A percentile compares a stretch with the other conserved stretches of the same genome.
Evolutionary conservation across 2,329 filamentous ascomycete species (phyloP).

Genomic region (Aureobasidium sp.): DNA sequence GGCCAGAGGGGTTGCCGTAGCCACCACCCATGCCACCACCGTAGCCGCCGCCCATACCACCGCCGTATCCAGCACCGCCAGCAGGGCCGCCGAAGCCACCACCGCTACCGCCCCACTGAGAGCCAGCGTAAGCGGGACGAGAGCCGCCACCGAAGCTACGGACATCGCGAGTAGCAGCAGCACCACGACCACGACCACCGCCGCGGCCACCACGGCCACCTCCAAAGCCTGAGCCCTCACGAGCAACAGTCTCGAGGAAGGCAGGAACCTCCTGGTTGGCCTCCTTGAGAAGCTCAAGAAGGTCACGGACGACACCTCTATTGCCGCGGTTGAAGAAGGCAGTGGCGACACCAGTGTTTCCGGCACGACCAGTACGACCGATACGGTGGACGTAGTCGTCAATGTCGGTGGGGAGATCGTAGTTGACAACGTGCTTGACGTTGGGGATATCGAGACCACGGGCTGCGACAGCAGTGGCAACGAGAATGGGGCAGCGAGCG

Average conservation of each 20-base stretch:
- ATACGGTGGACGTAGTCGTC: conserved; percentile 99
- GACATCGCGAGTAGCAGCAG: conserved; percentile 73
- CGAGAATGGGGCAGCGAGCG: conserved; percentile 88
- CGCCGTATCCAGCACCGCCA: conserved; percentile 29
- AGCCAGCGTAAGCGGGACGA: conserved; percentile 56
- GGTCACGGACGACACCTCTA: conserved; percentile 91
- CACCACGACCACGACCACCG: conserved; percentile 67
- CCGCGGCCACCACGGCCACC: conserved; percentile 57
- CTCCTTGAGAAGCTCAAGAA: conserved; percentile 96
- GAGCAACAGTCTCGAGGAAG: conserved; percentile 96
- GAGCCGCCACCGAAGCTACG: conserved; percentile 49
- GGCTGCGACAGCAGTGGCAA: conserved; percentile 93
- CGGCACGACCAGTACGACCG: conserved; percentile 98
- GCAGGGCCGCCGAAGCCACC: conserved; percentile 38
- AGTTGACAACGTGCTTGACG: conserved; percentile 96
- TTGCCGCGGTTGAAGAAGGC: conserved; percentile 99
- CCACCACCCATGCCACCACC: conserved; percentile 35
- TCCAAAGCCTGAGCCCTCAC: conserved; percentile 78
- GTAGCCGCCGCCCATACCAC: conserved; percentile 39
- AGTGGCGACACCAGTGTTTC: conserved; percentile 96
- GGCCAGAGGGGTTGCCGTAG: conserved; percentile 63
- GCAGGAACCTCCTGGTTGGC: conserved; percentile 92
- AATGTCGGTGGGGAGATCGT: conserved; percentile 97
- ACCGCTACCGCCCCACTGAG: conserved; percentile 41
- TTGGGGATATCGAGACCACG: conserved; percentile 84